Evolutionary conservation across 257 asterid genomes (phyloP).

Genomic region (Scutellaria galericulata): DNA sequence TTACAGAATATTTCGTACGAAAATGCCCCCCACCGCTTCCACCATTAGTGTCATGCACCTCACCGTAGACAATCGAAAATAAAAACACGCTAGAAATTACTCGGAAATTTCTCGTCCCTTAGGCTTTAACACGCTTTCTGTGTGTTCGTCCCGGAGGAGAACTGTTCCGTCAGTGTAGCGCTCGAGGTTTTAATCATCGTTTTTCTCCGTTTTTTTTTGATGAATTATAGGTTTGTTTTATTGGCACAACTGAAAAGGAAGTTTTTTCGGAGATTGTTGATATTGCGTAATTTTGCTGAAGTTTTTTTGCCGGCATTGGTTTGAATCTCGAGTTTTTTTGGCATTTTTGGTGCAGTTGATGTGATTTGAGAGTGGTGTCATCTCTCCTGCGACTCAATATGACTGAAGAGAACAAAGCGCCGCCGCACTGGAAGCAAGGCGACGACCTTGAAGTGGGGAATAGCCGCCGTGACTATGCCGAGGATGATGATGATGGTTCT

Average conservation of each 20-base stretch:
- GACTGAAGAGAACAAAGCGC: constrained; percentile 38
- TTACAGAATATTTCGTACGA: not conserved
- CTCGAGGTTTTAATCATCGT: constrained; percentile 7
- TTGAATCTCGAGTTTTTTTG: not conserved
- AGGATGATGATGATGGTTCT: constrained; percentile 51
- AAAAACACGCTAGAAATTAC: constrained; percentile 26
- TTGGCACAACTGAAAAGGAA: not conserved
- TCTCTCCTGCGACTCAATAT: constrained; percentile 69
- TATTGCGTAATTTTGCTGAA: not conserved
- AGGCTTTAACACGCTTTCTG: constrained; percentile 28
- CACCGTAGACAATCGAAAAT: not conserved
- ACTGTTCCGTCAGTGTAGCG: constrained; percentile 17
- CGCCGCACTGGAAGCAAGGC: constrained; percentile 52
- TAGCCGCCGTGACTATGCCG: constrained; percentile 38
- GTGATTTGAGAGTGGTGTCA: constrained; percentile 42
- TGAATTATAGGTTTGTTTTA: not conserved
- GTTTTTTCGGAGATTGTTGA: not conserved
- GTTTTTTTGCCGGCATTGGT: constrained; percentile 19
- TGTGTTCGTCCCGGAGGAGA: not conserved
- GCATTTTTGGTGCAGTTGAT: not conserved
- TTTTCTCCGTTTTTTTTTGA: not conserved
- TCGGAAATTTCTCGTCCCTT: constrained; percentile 29
- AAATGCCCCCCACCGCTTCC: not conserved
- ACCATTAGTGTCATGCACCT: constrained; percentile 3
- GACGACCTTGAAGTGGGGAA: constrained; percentile 65